A percentile compares a stretch with the other conserved stretches of the same genome.
These are phyloP conservation scores for Papiliotrema fonsecae DNA, from an alignment of 1,284 basidiomycete genomes.

Conservation along the genomic window DNA sequence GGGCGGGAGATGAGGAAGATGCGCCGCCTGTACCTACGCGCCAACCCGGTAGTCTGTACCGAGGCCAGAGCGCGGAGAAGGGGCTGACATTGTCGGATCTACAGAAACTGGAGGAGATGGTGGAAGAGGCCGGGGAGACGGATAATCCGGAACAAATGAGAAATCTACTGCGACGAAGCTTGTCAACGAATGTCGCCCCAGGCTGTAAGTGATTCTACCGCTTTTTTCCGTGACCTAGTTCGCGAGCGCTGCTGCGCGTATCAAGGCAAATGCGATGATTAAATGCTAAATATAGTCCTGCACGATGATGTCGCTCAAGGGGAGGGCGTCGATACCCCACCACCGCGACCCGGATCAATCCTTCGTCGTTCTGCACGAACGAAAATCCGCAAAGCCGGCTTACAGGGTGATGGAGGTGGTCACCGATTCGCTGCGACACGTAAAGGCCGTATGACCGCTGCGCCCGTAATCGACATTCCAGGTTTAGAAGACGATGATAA, in stretches of 20 bases:
- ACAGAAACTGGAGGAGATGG: conserved; percentile 85
- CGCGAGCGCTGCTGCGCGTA: neutral
- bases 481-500: conserved; percentile 27
- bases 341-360: conserved; percentile 78
- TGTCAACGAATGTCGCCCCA: conserved; percentile 81
- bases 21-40: conserved; percentile 60
- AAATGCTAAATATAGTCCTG: conserved; percentile 20
- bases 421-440: conserved; percentile 63
- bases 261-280: conserved; percentile 1
- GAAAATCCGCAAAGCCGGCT: conserved; percentile 84
- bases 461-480: conserved; percentile 20
- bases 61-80: conserved; percentile 53
- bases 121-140: conserved; percentile 75
- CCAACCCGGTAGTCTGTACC: conserved; percentile 62
- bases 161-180: conserved; percentile 73
- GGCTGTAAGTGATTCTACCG: conserved; percentile 71
- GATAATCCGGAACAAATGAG: conserved; percentile 81
- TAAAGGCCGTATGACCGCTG: conserved; percentile 44
- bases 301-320: conserved; percentile 30
- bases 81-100: conserved; percentile 84
- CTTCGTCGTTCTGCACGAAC: conserved; percentile 87
- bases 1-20: conserved; percentile 64
- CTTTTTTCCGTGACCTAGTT: neutral
- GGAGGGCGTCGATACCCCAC: conserved; percentile 61
- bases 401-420: conserved; percentile 68